Percentiles rank a stretch among this genome's conserved stretches.
These are phyloP conservation scores for Malbranchea cinnamomea DNA, from an alignment of 2,329 filamentous ascomycete genomes.

Conservation along the genomic window DNA sequence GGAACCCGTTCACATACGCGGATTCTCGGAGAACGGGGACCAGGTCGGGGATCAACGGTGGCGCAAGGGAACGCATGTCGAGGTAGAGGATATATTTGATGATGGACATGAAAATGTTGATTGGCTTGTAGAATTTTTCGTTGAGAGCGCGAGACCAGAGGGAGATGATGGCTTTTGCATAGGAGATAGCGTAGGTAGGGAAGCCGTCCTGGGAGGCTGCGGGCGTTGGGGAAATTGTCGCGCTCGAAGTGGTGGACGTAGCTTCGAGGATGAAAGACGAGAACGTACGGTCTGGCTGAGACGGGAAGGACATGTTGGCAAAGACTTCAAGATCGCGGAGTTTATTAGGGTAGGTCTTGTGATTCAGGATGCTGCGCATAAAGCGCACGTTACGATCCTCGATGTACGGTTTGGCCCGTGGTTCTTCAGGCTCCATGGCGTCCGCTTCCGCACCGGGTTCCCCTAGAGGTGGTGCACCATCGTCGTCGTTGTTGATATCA, in stretches of 20 bases:
- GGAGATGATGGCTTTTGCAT: conserved; percentile 35
- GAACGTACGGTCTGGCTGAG: conserved; percentile 32
- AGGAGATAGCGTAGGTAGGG: conserved; percentile 34
- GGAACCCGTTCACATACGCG: conserved; percentile 41
- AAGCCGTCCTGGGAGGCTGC: too few relatives aligned
- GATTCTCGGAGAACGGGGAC: conserved; percentile 27
- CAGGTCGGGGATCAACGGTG: conserved; percentile 23
- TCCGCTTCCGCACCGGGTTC: conserved; percentile 8
- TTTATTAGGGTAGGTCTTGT: conserved; percentile 33
- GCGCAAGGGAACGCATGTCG: conserved; percentile 21
- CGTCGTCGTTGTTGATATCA: conserved; percentile 11
- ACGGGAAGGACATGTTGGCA: conserved; percentile 38
- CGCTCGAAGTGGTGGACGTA: conserved; percentile 28
- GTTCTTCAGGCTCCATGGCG: conserved; percentile 13
- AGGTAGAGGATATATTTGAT: conserved; percentile 26
- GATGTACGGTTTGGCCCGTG: conserved; percentile 13
- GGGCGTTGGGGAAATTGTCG: too few relatives aligned
- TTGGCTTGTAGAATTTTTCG: conserved; percentile 35
- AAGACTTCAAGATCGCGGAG: conserved; percentile 41
- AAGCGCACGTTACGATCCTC: conserved; percentile 22
- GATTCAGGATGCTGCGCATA: conserved; percentile 41
- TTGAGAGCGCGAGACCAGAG: conserved; percentile 42
- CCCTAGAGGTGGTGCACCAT: conserved; percentile 12
- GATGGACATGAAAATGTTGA: conserved; percentile 28
- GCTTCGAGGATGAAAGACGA: conserved; percentile 41